These are phyloP conservation scores for Jatropha curcas DNA, from an alignment of 345 rosid species.

Conservation along the genomic window DNA sequence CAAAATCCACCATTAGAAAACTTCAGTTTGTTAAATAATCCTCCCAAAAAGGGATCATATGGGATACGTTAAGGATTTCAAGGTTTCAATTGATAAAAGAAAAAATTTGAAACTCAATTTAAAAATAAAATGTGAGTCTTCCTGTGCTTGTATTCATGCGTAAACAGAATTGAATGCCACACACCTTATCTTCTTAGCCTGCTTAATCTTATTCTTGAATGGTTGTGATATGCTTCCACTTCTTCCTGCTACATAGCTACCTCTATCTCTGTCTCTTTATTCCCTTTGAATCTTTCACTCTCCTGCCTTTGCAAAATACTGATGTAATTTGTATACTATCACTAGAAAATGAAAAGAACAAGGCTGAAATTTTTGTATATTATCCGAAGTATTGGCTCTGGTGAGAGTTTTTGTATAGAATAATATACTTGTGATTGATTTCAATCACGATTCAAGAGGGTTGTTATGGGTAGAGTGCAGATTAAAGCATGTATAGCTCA, in stretches of 20 bases:
- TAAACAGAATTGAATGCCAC: not conserved
- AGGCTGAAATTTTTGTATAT: not conserved
- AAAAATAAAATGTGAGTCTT: not conserved
- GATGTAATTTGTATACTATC: not conserved
- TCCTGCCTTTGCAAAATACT: not conserved
- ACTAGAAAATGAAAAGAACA: not conserved
- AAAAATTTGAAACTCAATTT: not conserved
- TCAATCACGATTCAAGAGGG: not conserved
- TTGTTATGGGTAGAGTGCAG: not conserved
- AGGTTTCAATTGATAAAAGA: not conserved
- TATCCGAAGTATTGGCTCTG: not conserved
- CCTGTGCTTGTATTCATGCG: not conserved
- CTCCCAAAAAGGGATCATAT: too few relatives aligned
- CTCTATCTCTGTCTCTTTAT: not conserved
- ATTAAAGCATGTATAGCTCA: conserved; percentile 1
- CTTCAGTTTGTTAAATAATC: not conserved
- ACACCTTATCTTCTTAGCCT: not conserved
- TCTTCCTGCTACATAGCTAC: not conserved
- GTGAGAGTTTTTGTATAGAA: not conserved
- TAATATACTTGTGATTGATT: not conserved
- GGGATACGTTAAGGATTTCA: not conserved
- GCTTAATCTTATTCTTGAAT: not conserved
- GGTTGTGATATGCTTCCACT: not conserved
- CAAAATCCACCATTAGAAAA: too few relatives aligned
- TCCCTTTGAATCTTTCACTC: not conserved